Evolutionary conservation across 495 filamentous ascomycete genomes (phyloP).

Genomic region (Mycothermus thermophilus): DNA sequence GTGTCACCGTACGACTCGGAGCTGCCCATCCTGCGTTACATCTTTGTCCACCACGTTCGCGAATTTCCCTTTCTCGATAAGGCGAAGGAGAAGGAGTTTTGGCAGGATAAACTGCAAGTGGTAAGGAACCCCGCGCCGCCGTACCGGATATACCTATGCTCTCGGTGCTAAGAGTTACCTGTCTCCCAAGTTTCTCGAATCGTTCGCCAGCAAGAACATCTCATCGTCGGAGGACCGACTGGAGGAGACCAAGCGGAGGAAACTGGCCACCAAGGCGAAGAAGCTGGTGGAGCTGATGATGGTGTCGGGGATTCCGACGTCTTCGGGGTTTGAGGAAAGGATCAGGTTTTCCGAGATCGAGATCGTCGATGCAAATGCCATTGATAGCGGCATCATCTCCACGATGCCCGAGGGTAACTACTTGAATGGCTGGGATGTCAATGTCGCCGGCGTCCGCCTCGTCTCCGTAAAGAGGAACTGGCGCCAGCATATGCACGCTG

Average conservation of each 20-base stretch:
- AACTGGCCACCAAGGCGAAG: constrained; percentile 80
- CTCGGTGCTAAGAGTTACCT: constrained; percentile 5
- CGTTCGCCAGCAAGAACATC: constrained; percentile 94
- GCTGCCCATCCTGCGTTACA: constrained; percentile 84
- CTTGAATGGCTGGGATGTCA: constrained; percentile 93
- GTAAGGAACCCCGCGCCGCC: too few species aligned
- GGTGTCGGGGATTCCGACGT: constrained; percentile 91
- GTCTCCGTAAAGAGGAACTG: constrained; percentile 73
- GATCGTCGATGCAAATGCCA: constrained; percentile 83
- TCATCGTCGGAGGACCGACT: constrained; percentile 91
- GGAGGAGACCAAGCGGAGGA: constrained; percentile 89
- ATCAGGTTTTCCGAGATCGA: constrained; percentile 95
- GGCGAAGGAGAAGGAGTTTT: constrained; percentile 96
- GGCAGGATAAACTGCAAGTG: constrained; percentile 95
- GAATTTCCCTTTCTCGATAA: constrained; percentile 96
- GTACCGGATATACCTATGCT: too few species aligned
- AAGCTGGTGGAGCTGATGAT: constrained; percentile 98
- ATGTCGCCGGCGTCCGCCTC: constrained; percentile 80
- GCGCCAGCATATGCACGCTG: constrained; percentile 82
- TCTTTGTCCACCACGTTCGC: constrained; percentile 94
- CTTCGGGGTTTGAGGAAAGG: constrained; percentile 91
- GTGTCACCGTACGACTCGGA: constrained; percentile 89
- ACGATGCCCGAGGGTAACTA: constrained; percentile 82
- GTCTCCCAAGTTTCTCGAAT: constrained; percentile 74
- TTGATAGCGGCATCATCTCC: constrained; percentile 71